Conservation (phyloP, 306 rosid species). For the Vigna angularis region DNA sequence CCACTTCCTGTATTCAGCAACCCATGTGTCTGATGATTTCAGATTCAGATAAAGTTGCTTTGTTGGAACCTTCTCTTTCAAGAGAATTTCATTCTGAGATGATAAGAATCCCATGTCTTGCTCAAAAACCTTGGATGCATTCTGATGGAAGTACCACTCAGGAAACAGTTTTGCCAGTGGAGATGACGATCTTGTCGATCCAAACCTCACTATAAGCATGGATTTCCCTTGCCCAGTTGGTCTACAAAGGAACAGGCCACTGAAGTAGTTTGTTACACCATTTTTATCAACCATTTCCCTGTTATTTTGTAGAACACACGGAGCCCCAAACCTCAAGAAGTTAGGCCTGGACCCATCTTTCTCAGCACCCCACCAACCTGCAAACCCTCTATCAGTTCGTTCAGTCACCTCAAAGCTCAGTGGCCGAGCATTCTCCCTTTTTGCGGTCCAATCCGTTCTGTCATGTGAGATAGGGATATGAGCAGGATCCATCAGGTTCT, state of each 20-base stretch:
- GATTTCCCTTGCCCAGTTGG: constrained; percentile 99
- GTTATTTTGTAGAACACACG: constrained; percentile 91
- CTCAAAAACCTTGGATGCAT: constrained; percentile 92
- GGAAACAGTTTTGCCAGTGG: constrained; percentile 71
- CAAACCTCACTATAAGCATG: constrained; percentile 91
- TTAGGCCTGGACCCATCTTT: constrained; percentile 58
- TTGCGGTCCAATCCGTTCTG: constrained; percentile 86
- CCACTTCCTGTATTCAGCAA: constrained; percentile 93
- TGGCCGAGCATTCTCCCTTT: constrained; percentile 88
- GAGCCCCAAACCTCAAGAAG: constrained; percentile 82
- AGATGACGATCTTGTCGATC: constrained; percentile 68
- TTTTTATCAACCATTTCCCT: constrained; percentile 61
- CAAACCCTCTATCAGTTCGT: constrained; percentile 85
- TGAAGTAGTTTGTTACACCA: constrained; percentile 72
- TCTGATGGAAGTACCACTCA: constrained; percentile 92
- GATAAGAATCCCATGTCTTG: constrained; percentile 99
- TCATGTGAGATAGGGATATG: constrained; percentile 97
- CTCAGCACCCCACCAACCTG: constrained; percentile 90
- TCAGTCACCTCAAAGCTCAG: constrained; percentile 76
- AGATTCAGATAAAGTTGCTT: constrained; percentile 80
- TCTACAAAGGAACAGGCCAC: constrained; percentile 86
- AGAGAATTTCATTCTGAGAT: constrained; percentile 83
- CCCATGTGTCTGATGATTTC: constrained; percentile 92
- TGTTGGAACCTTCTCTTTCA: constrained; percentile 86
- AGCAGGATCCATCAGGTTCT: constrained; percentile 98